These are phyloP conservation scores for Solanum tarapatanum DNA, from an alignment of 257 asterid genomes.

Conservation along the genomic window DNA sequence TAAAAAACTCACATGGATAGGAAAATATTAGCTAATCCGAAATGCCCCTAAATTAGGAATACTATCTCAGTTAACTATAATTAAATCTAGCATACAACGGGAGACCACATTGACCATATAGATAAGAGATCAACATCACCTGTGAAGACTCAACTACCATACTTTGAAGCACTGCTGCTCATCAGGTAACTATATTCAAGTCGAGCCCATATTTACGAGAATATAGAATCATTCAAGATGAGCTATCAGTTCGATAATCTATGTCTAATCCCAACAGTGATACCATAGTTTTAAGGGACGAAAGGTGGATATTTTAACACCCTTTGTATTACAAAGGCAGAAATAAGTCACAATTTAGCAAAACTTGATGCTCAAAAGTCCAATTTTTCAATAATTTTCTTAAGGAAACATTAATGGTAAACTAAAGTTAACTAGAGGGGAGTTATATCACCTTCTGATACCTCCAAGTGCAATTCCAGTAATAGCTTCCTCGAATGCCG, in stretches of 20 bases:
- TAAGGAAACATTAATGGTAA: not conserved
- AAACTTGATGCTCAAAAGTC: not conserved
- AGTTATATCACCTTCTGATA: constrained; percentile 55
- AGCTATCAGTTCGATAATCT: not conserved
- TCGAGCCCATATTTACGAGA: not conserved
- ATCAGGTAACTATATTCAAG: not conserved
- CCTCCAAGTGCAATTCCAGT: constrained; percentile 90
- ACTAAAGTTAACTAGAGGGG: not conserved
- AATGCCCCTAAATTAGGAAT: not conserved
- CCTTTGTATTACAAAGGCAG: not conserved
- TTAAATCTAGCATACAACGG: not conserved
- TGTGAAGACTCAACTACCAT: not conserved
- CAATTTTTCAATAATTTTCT: not conserved
- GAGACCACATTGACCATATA: not conserved
- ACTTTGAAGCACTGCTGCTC: not conserved
- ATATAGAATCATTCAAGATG: not conserved
- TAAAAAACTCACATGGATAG: not conserved
- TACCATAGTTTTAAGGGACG: not conserved
- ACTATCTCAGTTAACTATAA: not conserved
- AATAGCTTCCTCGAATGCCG: constrained; percentile 94
- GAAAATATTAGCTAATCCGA: not conserved
- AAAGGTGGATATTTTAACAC: not conserved
- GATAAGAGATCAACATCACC: not conserved
- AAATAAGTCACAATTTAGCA: not conserved
- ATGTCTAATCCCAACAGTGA: not conserved